These are phyloP conservation scores for Urochloa ruziziensis DNA, from an alignment of 176 grass and related monocot species.

Conservation along the genomic window DNA sequence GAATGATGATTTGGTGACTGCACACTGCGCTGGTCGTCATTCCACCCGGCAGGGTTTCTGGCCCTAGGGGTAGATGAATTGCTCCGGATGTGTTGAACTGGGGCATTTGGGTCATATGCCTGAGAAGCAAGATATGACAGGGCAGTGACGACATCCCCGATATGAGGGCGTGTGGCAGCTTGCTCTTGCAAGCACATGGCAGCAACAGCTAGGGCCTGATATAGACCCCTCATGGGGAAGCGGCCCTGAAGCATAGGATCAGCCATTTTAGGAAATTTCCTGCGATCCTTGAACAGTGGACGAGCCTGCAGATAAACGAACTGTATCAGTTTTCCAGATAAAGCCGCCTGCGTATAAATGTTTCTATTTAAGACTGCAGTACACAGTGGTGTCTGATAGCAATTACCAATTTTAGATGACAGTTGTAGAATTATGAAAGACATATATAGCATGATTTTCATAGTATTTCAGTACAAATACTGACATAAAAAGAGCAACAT, in stretches of 20 bases:
- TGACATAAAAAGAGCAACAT: not conserved
- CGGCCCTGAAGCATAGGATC: constrained; percentile 79
- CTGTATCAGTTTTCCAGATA: constrained; percentile 14
- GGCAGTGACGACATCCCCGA: constrained; percentile 94
- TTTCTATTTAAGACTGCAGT: not conserved
- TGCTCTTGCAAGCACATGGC: constrained; percentile 99
- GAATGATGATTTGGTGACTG: constrained; percentile 72
- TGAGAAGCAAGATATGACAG: constrained; percentile 98
- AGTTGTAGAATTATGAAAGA: not conserved
- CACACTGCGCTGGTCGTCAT: constrained; percentile 26
- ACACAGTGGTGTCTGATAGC: not conserved
- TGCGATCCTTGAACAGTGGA: constrained; percentile 90
- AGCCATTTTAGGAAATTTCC: constrained; percentile 94
- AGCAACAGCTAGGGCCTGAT: constrained; percentile 95
- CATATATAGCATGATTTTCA: not conserved
- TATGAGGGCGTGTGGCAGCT: constrained; percentile 84
- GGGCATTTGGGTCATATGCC: constrained; percentile 75
- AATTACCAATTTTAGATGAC: not conserved
- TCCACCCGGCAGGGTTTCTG: constrained; percentile 41
- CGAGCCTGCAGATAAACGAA: constrained; percentile 76
- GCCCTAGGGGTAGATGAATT: constrained; percentile 67
- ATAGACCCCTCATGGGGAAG: constrained; percentile 92
- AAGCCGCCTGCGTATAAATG: not conserved
- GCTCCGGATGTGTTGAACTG: constrained; percentile 45
- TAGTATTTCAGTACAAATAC: not conserved